A percentile compares a stretch with the other conserved stretches of the same genome.
Conservation (phyloP, 129 eudicot genomes). For the Erigeron canadensis region DNA sequence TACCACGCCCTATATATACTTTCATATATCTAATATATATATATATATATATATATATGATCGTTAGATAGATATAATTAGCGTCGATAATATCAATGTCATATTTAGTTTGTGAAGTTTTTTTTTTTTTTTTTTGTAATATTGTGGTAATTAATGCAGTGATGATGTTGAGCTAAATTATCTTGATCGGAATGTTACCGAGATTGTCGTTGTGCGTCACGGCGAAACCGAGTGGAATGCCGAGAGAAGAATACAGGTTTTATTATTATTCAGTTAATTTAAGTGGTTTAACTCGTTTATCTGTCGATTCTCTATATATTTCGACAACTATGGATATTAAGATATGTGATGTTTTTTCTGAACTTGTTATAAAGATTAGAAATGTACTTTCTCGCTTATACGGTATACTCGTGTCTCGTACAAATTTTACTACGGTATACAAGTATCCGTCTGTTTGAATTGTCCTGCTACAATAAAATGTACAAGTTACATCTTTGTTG, state of each 20-base stretch:
- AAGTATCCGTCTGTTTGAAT: slow-evolving; percentile 1
- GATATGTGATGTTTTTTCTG: slow-evolving; percentile 7
- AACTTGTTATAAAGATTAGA: neutral
- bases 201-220: slow-evolving; percentile 79
- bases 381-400: neutral
- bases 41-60: neutral
- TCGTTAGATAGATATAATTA: neutral
- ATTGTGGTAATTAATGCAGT: slow-evolving; percentile 1
- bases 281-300: neutral
- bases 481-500: neutral
- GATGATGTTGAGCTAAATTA: slow-evolving; percentile 24
- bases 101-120: neutral
- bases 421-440: neutral
- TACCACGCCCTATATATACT: neutral
- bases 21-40: neutral
- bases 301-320: neutral
- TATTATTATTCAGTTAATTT: neutral
- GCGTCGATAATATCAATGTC: slow-evolving; percentile 16
- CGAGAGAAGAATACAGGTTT: slow-evolving; percentile 67
- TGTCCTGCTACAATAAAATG: neutral
- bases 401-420: neutral
- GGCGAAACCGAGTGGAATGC: slow-evolving; percentile 97
- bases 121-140: neutral
- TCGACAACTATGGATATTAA: neutral
- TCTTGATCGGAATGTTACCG: slow-evolving; percentile 39